Base-by-base conservation (phyloP, 2,329 filamentous ascomycete species). In the Fusarium ambrosium region DNA sequence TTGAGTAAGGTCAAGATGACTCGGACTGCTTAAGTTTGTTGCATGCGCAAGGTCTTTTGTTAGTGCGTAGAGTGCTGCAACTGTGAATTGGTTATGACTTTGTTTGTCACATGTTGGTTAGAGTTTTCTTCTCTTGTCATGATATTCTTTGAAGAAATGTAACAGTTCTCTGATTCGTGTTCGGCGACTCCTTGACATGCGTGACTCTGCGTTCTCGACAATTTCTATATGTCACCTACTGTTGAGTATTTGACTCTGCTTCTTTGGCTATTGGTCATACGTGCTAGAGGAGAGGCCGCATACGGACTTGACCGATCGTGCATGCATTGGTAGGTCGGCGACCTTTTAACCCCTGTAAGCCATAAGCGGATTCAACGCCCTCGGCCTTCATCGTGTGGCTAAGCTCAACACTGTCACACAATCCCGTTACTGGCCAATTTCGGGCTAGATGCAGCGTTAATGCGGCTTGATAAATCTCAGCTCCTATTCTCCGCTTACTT, bases 1-100 rank as follows among this genome's bases (percentile, higher is more conserved):
- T n/a, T 71, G 43, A 71, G 62, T 29, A 56, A 70, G 39, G 69
- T 70, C 13, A 66, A 66, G 66, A 70, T 71, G 66, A 69, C 39
- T 8, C 61, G 69, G 32, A 66, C 43, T 48, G 51, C 66, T 41
- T 62, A 34, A 63, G 59, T n/a, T 34, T 37, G 6, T 6, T 18
- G 22, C 27, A 29, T 29, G 27, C 39, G 36, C 14, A 10, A 8
- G 2, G 20, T 34, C 29, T 22, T 34, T 58, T 58, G 53, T 20
- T 53, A 4, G 48, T 32, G 18, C 14, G 10, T 13, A 14, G 48
- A 32, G 48, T n/a, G 18, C 24, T 51, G 45, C 24, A 6, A 27
- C 22, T 29, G 5, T 16, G 16, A n/a, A 51, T 29, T n/a, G 16
- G 22, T 3, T 10, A 51, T 13, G 16, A 20, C 27, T 53, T 53